Evolutionary conservation across 2,329 filamentous ascomycete genomes (phyloP).

Genomic region (Diaporthe longicolla): DNA sequence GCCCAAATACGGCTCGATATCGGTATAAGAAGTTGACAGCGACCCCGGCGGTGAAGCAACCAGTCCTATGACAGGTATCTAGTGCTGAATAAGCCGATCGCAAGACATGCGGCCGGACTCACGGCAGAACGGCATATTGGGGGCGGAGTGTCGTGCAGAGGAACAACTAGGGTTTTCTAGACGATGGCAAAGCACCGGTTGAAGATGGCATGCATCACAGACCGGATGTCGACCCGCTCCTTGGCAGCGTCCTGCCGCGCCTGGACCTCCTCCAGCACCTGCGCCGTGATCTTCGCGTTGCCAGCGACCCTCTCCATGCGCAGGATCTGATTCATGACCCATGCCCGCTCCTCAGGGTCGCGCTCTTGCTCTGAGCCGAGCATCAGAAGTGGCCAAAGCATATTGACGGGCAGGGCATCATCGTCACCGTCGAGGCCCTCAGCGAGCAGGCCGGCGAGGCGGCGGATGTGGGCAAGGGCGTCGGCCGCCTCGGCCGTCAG

Average conservation of each 20-base stretch:
- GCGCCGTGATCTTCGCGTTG: conserved; percentile 60
- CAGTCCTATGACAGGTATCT: conserved; percentile 7
- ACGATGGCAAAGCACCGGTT: conserved; percentile 68
- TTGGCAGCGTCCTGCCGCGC: conserved; percentile 58
- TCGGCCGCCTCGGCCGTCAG: conserved; percentile 63
- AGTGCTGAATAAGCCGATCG: conserved; percentile 14
- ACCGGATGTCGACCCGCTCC: conserved; percentile 59
- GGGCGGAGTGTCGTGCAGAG: too few relatives aligned
- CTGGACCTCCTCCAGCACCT: conserved; percentile 62
- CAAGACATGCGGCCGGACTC: neutral
- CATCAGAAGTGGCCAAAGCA: conserved; percentile 71
- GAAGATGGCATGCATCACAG: conserved; percentile 64
- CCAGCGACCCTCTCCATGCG: conserved; percentile 61
- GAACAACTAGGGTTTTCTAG: neutral
- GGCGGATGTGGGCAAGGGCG: conserved; percentile 64
- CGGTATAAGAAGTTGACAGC: neutral
- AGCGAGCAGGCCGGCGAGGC: conserved; percentile 61
- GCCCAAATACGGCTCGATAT: neutral
- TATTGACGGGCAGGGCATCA: conserved; percentile 66
- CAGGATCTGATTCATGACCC: conserved; percentile 66
- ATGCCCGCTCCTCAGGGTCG: conserved; percentile 60
- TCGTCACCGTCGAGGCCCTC: conserved; percentile 55
- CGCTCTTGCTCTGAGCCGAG: conserved; percentile 66
- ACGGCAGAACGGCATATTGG: neutral
- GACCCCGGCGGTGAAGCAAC: neutral